Evolutionary conservation across 148 eudicot genomes (phyloP), one percentile per base, ranked within the genome.

Genomic region (Selenicereus undatus): DNA sequence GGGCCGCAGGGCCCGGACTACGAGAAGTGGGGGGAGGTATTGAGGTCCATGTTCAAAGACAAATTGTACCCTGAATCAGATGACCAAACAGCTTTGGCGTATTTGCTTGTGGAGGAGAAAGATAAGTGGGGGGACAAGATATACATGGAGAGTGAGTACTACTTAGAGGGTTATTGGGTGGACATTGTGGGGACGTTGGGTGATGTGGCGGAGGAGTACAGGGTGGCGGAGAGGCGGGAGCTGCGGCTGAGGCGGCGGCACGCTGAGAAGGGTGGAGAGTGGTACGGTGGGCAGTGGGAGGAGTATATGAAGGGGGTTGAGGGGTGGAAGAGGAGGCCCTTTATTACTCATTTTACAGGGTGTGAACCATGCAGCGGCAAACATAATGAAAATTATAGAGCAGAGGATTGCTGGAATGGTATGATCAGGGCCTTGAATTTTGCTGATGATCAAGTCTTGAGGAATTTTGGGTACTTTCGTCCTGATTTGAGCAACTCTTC

Each of bases 321-420:
- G 5, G 80, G 77, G 24, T 52, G 76, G n/a, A 71, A 76, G 74
- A 84, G 91, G 58, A 82, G 98, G 73, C 98, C 99, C 30, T 95
- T 95, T 82, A 86, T 95, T n/a, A 95, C 97, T 2, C 98, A 95
- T 79, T 95, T 95, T 58, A 92, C 97, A 0, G 98, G 98, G 66
- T 95, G 98, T 75, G 93, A 95, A 79, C 98, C 96, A 2, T 95
- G 98, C 50, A 93, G 91, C 74, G 98, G 98, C n/a, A 82, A 81
- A 1, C 92, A 92, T 65, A 91, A 91, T 35, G 85, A 87, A 76
- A 79, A 83, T 87, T 95, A 95, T 32, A 69, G 85, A 0, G 89
- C 84, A 1, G 84, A 89, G 8, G 81, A 81, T 11, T 95, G 98
- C 50, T 86, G 86, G 79, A 85, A 90, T 0, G 94, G 93, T 17